A percentile compares a stretch with the other conserved stretches of the same genome.
phyloP scores from a whole-genome alignment of 345 rosid genomes.

The Brassica rapa region DNA sequence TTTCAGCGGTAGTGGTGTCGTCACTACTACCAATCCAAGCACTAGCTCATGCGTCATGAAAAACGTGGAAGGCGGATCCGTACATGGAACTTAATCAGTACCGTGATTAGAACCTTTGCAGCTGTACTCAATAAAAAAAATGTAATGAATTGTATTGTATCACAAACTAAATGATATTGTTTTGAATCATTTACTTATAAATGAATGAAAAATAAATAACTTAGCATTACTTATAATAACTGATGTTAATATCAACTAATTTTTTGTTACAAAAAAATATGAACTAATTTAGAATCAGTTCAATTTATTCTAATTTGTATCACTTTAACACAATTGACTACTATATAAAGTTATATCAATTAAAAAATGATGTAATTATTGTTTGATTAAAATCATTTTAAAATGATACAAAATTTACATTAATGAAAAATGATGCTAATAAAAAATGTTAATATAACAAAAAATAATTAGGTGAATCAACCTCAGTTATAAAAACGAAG shows the following conservation, averaged over 20 bases:
- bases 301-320: not conserved
- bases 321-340: too few relatives aligned
- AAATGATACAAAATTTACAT: too few relatives aligned
- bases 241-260: not conserved
- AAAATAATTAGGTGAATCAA: not conserved
- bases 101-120: not conserved
- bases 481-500: not conserved
- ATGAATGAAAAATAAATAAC: not conserved
- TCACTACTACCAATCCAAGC: conserved; percentile 50
- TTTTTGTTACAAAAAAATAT: too few relatives aligned
- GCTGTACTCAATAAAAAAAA: not conserved
- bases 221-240: not conserved
- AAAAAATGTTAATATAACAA: too few relatives aligned
- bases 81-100: not conserved
- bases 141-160: not conserved
- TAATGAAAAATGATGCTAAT: not conserved
- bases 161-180: not conserved
- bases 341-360: too few relatives aligned
- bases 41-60: not conserved
- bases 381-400: too few relatives aligned
- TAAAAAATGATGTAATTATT: too few relatives aligned
- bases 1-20: conserved; percentile 67
- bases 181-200: not conserved
- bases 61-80: not conserved
- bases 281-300: not conserved